Evolutionary conservation across 148 eudicot genomes (phyloP).

Genomic region (Polygonum aviculare): DNA sequence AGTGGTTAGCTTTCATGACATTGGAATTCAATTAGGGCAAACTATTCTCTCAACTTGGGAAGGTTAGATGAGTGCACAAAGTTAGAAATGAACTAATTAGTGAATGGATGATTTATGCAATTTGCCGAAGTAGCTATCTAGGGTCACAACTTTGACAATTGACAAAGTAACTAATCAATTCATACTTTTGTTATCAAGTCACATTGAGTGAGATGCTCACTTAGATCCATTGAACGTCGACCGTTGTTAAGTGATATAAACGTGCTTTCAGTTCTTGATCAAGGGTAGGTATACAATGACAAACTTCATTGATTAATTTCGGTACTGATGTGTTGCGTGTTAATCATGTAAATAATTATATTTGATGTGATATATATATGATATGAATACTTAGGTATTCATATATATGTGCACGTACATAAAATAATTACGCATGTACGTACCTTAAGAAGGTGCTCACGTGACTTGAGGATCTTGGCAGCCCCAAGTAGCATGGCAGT

Average conservation of each 20-base stretch:
- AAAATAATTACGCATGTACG: neutral
- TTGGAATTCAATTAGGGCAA: too few species aligned
- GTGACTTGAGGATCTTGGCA: slow-evolving; percentile 22
- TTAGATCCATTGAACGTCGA: neutral
- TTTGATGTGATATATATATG: neutral
- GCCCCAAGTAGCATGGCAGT: slow-evolving; percentile 54
- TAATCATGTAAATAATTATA: too few species aligned
- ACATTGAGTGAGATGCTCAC: neutral
- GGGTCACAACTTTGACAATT: neutral
- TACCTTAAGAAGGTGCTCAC: slow-evolving; percentile 6
- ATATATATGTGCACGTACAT: neutral
- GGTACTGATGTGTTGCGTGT: too few species aligned
- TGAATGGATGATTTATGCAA: too few species aligned
- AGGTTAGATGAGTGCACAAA: too few species aligned
- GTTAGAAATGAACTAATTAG: too few species aligned
- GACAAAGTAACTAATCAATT: neutral
- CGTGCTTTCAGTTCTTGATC: too few species aligned
- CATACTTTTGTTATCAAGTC: neutral
- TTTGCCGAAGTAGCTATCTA: too few species aligned
- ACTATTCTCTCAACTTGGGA: too few species aligned
- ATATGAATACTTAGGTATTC: neutral
- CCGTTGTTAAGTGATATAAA: neutral
- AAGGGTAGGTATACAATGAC: too few species aligned
- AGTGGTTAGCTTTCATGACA: too few species aligned
- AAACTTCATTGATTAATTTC: too few species aligned